Conservation (phyloP, 805 yeast species). For the Yamadazyma akitaensis region DNA sequence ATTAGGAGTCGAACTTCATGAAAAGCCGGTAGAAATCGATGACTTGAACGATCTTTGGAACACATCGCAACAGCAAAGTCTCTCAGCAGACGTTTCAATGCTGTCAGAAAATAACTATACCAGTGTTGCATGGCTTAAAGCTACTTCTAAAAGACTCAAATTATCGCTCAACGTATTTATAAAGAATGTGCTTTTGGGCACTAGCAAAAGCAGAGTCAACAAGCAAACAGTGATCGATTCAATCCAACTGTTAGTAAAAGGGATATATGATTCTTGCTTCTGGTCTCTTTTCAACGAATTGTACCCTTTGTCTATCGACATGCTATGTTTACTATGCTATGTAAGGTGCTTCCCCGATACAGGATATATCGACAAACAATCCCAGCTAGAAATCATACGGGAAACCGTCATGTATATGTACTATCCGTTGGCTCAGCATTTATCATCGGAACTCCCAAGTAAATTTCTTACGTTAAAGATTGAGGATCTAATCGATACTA, state of each 20-base stretch:
- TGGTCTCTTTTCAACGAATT: constrained; percentile 30
- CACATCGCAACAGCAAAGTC: neutral
- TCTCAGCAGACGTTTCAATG: neutral
- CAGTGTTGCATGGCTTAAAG: constrained; percentile 32
- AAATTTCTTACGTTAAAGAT: constrained; percentile 18
- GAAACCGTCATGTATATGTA: neutral
- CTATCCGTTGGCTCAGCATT: neutral
- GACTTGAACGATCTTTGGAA: constrained; percentile 14
- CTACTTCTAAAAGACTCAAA: constrained; percentile 38
- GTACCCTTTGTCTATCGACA: constrained; percentile 28
- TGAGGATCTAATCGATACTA: constrained; percentile 23
- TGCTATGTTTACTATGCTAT: constrained; percentile 18
- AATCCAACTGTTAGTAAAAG: constrained; percentile 21
- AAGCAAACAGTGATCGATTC: constrained; percentile 22
- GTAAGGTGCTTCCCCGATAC: constrained; percentile 8
- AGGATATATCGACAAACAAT: constrained; percentile 4
- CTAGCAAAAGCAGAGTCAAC: constrained; percentile 18
- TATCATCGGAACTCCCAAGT: neutral
- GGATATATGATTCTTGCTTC: constrained; percentile 25
- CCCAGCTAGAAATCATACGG: constrained; percentile 9
- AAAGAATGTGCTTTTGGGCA: constrained; percentile 24
- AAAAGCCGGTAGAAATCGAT: constrained; percentile 3
- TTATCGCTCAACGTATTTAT: constrained; percentile 30
- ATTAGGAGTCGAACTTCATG: neutral
- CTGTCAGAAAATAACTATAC: neutral